These are phyloP conservation scores for Dryadomyces quercus-mongolicae DNA, from an alignment of 2,329 filamentous ascomycete species.

Conservation along the genomic window DNA sequence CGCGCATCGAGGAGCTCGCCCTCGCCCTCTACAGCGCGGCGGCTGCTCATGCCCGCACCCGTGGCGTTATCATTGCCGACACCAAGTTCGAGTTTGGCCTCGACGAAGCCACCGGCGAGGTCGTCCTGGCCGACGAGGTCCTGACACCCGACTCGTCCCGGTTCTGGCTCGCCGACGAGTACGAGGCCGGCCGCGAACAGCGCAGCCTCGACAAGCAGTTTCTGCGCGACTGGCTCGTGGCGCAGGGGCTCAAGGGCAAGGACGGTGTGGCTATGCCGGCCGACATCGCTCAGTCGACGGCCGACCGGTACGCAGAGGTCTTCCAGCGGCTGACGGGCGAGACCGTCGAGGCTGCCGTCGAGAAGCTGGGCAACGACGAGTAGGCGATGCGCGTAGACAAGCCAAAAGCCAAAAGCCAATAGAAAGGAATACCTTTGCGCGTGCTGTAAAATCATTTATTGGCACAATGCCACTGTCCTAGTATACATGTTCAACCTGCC, in stretches of 20 bases:
- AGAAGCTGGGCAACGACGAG: conserved; percentile 7
- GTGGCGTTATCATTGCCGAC: conserved; percentile 62
- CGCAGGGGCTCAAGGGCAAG: conserved; percentile 62
- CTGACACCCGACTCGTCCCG: conserved; percentile 73
- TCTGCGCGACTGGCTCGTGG: conserved; percentile 70
- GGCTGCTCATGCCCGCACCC: conserved; percentile 48
- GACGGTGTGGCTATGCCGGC: conserved; percentile 59
- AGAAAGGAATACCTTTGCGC: too few relatives aligned
- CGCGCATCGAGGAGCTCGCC: conserved; percentile 51
- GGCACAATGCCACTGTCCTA: too few relatives aligned
- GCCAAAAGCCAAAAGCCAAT: too few relatives aligned
- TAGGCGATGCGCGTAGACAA: too few relatives aligned
- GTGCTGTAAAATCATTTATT: too few relatives aligned
- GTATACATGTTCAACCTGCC: too few relatives aligned
- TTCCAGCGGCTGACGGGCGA: conserved; percentile 56
- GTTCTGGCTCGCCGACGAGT: conserved; percentile 71
- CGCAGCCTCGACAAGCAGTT: conserved; percentile 84
- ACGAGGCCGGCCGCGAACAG: conserved; percentile 62
- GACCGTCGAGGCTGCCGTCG: conserved; percentile 25
- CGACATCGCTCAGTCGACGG: conserved; percentile 57
- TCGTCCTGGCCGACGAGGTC: conserved; percentile 74
- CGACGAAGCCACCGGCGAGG: conserved; percentile 49
- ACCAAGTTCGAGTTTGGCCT: conserved; percentile 55
- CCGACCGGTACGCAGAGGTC: conserved; percentile 62
- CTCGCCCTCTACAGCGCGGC: conserved; percentile 52